Base-by-base conservation (phyloP, 1,284 basidiomycete genomes). In the Apiotrichum laibachii region DNA sequence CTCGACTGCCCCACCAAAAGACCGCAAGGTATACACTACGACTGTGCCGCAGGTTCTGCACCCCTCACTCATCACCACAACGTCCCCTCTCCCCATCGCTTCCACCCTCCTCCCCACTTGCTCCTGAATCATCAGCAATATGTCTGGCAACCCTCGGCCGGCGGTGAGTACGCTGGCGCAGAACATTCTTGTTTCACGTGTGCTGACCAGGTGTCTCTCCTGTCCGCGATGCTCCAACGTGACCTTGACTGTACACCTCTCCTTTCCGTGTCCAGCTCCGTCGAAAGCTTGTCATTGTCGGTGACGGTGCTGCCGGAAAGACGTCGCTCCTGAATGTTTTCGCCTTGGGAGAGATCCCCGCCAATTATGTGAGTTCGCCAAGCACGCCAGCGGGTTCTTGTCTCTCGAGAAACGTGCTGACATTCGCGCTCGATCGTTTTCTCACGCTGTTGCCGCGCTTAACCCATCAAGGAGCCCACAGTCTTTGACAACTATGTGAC, bases 401-500 rank as follows among this genome's bases (percentile, higher is more conserved):
- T n/a, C 33, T 34, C 11, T 18, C 5, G 40, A 33, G 26, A 37
- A 37, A 42, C 18, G 22, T 37, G 50, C 51, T 53, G 42, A 44
- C 42, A 33, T 15, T 43, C 15, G 11, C 37, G 19, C 12, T 45
- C 26, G 4, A 7, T 46, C 7, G 21, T 34, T 10, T 11, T 10
- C 51, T 26, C 31, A 18, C 33, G 22, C 37, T 26, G 13, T 26
- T 12, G 31, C 51, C 22, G 33, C 42, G 22, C 40, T n/a, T 15
- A 34, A 31, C 18, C 8, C 43, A 31, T n/a, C 15, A 35, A 50
- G 49, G 49, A 50, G 49, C 60, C 80, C 87, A 90, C 92, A 57
- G 92, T 96, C 56, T 96, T 96, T 72, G 93, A 96, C 80, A 99
- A 98, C 77, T 99, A 97, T 78, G 94, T 98, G 61, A 94, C 95